These are phyloP conservation scores for Coemansia sp. DNA, from an alignment of 371 early-diverging fungal genomes.

Conservation along the genomic window DNA sequence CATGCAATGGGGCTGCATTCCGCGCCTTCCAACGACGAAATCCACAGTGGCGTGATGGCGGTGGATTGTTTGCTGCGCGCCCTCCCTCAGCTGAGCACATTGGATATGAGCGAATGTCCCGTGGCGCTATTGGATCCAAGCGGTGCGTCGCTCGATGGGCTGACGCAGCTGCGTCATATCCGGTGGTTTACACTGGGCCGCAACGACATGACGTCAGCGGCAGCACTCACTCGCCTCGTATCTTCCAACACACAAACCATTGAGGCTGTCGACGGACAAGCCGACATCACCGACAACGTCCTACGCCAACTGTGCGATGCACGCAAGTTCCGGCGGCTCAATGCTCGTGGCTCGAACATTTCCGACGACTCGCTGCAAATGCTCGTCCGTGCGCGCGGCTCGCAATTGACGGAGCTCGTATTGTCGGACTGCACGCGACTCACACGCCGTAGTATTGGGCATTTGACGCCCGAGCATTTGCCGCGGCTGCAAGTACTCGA, in stretches of 20 bases:
- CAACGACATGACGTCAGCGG: constrained; percentile 47
- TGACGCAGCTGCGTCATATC: constrained; percentile 20
- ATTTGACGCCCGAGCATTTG: constrained; percentile 31
- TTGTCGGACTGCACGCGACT: constrained; percentile 46
- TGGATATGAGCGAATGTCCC: constrained; percentile 46
- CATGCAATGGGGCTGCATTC: constrained; percentile 31
- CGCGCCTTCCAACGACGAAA: constrained; percentile 31
- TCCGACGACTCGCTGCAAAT: constrained; percentile 37
- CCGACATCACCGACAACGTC: constrained; percentile 30
- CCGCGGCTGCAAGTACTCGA: constrained; percentile 30
- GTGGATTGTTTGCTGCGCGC: constrained; percentile 21
- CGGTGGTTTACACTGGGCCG: constrained; percentile 42
- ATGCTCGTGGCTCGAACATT: constrained; percentile 44
- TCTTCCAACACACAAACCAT: constrained; percentile 25
- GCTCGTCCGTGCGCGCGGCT: constrained; percentile 26
- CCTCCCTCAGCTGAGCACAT: constrained; percentile 22
- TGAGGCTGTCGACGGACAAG: constrained; percentile 21
- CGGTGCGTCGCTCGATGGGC: constrained; percentile 4
- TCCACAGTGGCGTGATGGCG: constrained; percentile 34
- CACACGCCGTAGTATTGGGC: constrained; percentile 33
- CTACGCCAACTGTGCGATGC: constrained; percentile 29
- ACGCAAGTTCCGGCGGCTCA: constrained; percentile 23
- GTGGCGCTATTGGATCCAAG: constrained; percentile 10
- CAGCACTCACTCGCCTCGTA: constrained; percentile 22
- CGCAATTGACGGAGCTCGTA: constrained; percentile 25